Percentiles rank a stretch among this genome's conserved stretches.
These are phyloP conservation scores for Thelonectria rubi DNA, from an alignment of 2,329 filamentous ascomycete species.

Conservation along the genomic window DNA sequence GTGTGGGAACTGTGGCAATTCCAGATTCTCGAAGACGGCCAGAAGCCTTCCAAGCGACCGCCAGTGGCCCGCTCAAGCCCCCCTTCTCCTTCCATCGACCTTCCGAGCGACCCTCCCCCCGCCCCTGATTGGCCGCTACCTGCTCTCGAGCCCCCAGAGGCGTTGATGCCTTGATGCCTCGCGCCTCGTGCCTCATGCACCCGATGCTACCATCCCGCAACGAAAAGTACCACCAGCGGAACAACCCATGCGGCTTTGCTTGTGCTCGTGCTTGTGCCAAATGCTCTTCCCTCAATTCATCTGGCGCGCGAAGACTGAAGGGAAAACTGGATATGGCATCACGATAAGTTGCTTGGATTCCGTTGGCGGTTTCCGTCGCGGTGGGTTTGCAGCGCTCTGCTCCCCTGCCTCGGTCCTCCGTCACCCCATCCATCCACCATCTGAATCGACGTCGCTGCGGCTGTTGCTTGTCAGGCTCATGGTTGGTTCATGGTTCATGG, in stretches of 20 bases:
- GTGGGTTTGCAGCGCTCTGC: not conserved
- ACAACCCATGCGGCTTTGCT: constrained; percentile 11
- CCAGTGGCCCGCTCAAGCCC: constrained; percentile 27
- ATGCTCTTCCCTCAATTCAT: not conserved
- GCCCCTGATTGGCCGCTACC: not conserved
- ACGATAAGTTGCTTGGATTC: not conserved
- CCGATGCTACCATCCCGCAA: not conserved
- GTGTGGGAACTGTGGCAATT: constrained; percentile 35
- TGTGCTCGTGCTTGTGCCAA: constrained; percentile 7
- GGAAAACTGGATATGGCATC: not conserved
- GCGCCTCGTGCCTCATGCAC: not conserved
- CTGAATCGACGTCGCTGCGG: constrained; percentile 18
- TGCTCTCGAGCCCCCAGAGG: not conserved
- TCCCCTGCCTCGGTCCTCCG: constrained; percentile 10
- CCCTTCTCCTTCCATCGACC: constrained; percentile 9
- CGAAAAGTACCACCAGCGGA: not conserved
- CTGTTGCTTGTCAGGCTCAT: constrained; percentile 17
- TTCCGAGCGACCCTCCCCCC: not conserved
- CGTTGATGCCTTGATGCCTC: constrained; percentile 22
- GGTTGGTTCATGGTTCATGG: constrained; percentile 22
- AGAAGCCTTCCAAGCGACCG: constrained; percentile 39
- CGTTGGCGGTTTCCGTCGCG: not conserved
- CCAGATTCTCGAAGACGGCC: constrained; percentile 43
- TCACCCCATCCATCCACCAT: constrained; percentile 19
- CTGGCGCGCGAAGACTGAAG: not conserved